Evolutionary conservation across 2,329 filamentous ascomycete genomes (phyloP), one percentile per base, ranked within the genome.

Genomic region (Tympanopsis confertula): DNA sequence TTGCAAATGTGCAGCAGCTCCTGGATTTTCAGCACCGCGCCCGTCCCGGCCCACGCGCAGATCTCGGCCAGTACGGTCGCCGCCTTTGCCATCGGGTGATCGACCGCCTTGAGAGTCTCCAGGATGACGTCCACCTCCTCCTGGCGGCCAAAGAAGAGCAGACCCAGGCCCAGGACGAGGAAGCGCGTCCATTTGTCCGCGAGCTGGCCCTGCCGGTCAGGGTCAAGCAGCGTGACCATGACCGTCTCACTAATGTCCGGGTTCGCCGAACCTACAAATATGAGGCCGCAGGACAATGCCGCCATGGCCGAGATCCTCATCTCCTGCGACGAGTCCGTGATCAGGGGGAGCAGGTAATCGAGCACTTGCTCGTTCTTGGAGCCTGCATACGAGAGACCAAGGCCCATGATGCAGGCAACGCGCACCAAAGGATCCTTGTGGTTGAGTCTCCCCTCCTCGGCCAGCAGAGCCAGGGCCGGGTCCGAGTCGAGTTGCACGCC

Each of bases 141-240:
- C 61, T 98, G 91, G 45, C 86, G 82, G 28, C 91, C 91, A 50
- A 98, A 96, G 71, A 86, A 98, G 19, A 98, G 70, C 19, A 98
- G 72, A 2, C 91, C 91, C 44, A 98, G 72, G 45, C 91, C 91
- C 29, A 98, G 79, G 14, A 86, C 88, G 66, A 98, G 82, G 65
- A 98, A 98, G 14, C 91, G 80, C 20, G 88, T 91, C 91, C 91
- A 98, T 63, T 96, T 96, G 63, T 96, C 87, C 48, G 93, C 95
- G 42, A 98, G 68, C 57, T 94, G 88, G 52, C 75, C 81, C 61
- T 83, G 82, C 41, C 88, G 78, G 42, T 96, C 89, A 41, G 95
- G 89, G 47, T 98, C 91, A 59, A 98, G 76, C 48, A 98, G 69
- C 1, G 89, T 94, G 39, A 84, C 86, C 38, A 96, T 81, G 48